Base-by-base conservation (phyloP, 1,139 yeast species). In the Zhuliangozyma blackwelliae region DNA sequence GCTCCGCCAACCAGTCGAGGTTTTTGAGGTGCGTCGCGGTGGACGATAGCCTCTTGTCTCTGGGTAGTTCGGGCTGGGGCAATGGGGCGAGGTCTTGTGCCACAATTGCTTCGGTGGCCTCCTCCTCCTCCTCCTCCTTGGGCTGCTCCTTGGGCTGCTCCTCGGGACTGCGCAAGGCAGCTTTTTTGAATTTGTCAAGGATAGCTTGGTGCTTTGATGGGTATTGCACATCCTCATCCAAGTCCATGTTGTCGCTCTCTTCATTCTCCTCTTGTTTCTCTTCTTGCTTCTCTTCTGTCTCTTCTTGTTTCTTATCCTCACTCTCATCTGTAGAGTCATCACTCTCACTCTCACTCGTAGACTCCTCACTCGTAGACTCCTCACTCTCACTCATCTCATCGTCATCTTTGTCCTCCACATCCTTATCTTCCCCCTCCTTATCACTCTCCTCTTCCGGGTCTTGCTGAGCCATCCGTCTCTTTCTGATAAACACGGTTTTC, bases 51-150 rank as follows among this genome's bases (percentile, higher is more conserved):
- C 55, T 59, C 33, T 54, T 57, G 47, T 79, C 82, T 47, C 68
- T 59, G 3, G 84, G 84, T 27, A 79, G 62, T 32, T 65, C 78
- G 0, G 94, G 95, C 56, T 88, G 96, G 1, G 97, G 97, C 36
- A 90, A 64, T 10, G 96, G 95, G 3, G 73, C 82, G 33, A 90
- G 66, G 32, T 77, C 82, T 43, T 75, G 77, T 22, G 63, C 64
- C 1, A 54, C 59, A 3, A 53, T 52, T n/a, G 54, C 61, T 6
- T 52, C 61, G 5, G 40, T 42, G 10, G 40, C 47, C 11, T 44
- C 47, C 20, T 33, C 40, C 5, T 31, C 33, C n/a, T 38, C 38
- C 9, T 22, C 23, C 3, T 7, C 7, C 7, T 7, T 9, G 5
- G 23, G 23, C 22, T 16, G 37, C 42, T 7, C 37, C 40, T 28